Evolutionary conservation across 169 alveolate species (phyloP).

Genomic region (Eimeria tenella): DNA sequence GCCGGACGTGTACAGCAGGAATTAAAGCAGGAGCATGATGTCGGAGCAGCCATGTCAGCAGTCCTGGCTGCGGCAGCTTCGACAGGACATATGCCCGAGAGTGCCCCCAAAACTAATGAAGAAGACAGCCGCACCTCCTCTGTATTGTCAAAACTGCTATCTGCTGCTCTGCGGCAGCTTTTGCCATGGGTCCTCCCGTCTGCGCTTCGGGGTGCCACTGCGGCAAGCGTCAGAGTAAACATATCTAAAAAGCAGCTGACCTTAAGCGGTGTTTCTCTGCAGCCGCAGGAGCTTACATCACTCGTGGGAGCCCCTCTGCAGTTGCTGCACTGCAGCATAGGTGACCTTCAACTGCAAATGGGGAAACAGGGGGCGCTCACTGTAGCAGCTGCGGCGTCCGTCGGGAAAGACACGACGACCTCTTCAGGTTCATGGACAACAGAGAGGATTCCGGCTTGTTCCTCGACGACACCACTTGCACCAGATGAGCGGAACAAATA

Average conservation of each 20-base stretch:
- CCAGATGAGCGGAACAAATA: background rate
- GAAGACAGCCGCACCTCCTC: constrained; percentile 62
- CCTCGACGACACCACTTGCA: background rate
- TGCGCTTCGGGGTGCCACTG: constrained; percentile 62
- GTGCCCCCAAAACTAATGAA: background rate
- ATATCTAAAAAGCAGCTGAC: constrained; percentile 41
- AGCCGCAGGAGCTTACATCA: constrained; percentile 57
- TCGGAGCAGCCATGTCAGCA: constrained; percentile 35
- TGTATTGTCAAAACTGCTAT: constrained; percentile 2
- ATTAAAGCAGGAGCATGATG: background rate
- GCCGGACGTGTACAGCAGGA: background rate
- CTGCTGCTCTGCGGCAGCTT: constrained; percentile 65
- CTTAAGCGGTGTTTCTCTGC: constrained; percentile 41
- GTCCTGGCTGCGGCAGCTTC: constrained; percentile 11
- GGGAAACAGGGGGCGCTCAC: background rate
- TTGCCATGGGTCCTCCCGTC: constrained; percentile 70
- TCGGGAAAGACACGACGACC: background rate
- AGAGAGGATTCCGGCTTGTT: background rate
- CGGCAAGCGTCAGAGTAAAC: constrained; percentile 46
- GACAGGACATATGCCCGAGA: background rate
- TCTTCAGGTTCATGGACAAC: background rate
- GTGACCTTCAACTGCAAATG: constrained; percentile 27
- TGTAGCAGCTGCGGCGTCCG: background rate
- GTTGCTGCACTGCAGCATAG: constrained; percentile 69
- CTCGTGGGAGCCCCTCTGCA: constrained; percentile 65